Evolutionary conservation across 805 yeast species (phyloP), one percentile per base, ranked within the genome.

Genomic region (Candida endomychidarum): DNA sequence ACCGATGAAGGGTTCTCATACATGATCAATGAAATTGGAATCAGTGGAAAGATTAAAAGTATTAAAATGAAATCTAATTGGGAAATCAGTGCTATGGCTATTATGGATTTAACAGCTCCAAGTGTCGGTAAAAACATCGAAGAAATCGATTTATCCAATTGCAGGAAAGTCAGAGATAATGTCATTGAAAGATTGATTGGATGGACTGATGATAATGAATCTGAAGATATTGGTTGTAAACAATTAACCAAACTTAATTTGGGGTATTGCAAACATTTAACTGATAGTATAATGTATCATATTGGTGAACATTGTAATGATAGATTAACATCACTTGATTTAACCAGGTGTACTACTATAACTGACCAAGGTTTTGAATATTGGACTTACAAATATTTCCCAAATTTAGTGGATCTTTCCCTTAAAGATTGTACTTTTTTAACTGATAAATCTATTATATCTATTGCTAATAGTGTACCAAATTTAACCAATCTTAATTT

Each of bases 71-170:
- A 68, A 45, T 78, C 85, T 11, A 81, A 77, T 34, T 84, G 91
- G 91, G 86, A 82, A 49, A 78, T 85, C 7, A 76, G 82, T 43
- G 86, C 88, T 2, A 81, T 83, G 86, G 85, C 90, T 2, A 81
- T 84, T 21, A 82, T 84, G 88, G 91, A 85, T 56, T 59, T 84
- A 29, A 75, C 87, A 1, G 80, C 76, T 1, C 81, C 83, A 0
- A 70, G 76, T 49, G 79, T 83, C 22, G 89, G 89, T 7, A 65
- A 70, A 23, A 60, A 72, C 46, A 60, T 85, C 26, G 77, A 70
- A 40, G 80, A 76, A 38, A 64, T 85, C 15, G 88, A 84, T 56
- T 63, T 85, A 30, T 74, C 86, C 8, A 83, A 85, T 57, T 85
- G 91, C 50, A 65, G 89, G 16, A 82, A 80, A 49, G 87, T 84